Base-by-base conservation (phyloP, 768 basidiomycete genomes). In the Tylopilus rubrobrunneus region DNA sequence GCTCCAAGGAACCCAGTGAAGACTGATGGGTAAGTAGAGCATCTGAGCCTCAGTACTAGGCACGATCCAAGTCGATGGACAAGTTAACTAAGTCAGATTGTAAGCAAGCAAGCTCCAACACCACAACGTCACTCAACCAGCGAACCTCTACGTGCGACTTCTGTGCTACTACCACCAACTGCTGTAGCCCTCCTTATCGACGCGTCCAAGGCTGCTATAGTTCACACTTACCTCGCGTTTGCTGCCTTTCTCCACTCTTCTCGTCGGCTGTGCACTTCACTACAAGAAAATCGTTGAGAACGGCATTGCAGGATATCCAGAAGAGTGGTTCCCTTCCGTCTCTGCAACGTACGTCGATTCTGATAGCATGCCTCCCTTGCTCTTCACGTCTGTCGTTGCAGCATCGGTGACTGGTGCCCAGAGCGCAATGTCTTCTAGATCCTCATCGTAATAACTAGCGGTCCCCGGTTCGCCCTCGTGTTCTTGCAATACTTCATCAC, bases 241-340 rank as follows among this genome's bases (percentile, higher is more conserved):
- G 60, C 75, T 5, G 89, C 92, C 0, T 94, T 94, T 65, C 28
- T 70, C 73, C 5, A 87, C 92, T 2, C 75, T 96, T 28, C 51
- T 76, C 23, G 60, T 92, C 31, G 91, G 84, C 0, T 82, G 78
- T 58, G 63, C 75, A 0, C 76, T 89, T n/a, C 88, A 93, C 66
- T 94, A 87, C 74, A 79, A 81, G 59, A 86, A 87, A 65, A 83
- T 96, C 29, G 90, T 92, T 34, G 89, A 88, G 74, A 96, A 96
- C 64, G 81, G 77, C 14, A 80, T 94, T 11, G 87, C 87, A 46
- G 84, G 79, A 14, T 95, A 87, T 62, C 92, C 92, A 0, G 73
- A 91, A 45, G 92, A 96, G 65, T 94, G 88, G 88, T 89, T 90
- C 58, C 93, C 93, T 7, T 92, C 90, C 5, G 93, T 96, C 9